A percentile compares a stretch with the other conserved stretches of the same genome.
Conservation (phyloP, 129 eudicot species). For the Gnaphalium uliginosum region DNA sequence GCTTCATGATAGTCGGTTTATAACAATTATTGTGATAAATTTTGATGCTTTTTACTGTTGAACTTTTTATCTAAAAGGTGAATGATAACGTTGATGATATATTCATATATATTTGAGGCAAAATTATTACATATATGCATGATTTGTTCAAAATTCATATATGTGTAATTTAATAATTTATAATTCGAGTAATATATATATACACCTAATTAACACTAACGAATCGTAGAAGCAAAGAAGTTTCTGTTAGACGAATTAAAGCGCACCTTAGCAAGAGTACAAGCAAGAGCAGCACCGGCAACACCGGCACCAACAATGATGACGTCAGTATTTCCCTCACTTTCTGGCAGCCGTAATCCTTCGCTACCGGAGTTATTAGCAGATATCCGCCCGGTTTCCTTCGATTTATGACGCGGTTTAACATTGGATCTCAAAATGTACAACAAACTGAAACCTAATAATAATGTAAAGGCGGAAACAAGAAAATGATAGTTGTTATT, state of each 20-base stretch:
- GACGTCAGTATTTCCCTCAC: constrained; percentile 45
- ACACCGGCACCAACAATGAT: constrained; percentile 69
- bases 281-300: constrained; percentile 72
- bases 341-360: constrained; percentile 22
- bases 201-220: constrained; percentile 10
- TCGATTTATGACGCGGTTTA: constrained; percentile 23
- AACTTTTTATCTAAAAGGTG: too few relatives aligned
- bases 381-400: constrained; percentile 14
- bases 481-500: constrained; percentile 39
- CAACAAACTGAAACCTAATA: constrained; percentile 38
- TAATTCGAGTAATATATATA: neutral
- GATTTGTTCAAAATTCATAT: neutral
- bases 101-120: neutral
- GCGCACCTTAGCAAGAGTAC: constrained; percentile 59
- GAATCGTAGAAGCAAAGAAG: constrained; percentile 29
- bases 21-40: constrained; percentile 16
- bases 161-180: too few relatives aligned
- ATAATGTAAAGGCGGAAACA: constrained; percentile 38
- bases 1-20: constrained; percentile 6
- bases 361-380: constrained; percentile 20
- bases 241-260: constrained; percentile 5
- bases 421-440: constrained; percentile 31
- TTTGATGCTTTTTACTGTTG: too few relatives aligned
- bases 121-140: neutral
- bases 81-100: too few relatives aligned